Conservation (phyloP, 371 early-diverging fungal genomes). For the Mortierella sp. region DNA sequence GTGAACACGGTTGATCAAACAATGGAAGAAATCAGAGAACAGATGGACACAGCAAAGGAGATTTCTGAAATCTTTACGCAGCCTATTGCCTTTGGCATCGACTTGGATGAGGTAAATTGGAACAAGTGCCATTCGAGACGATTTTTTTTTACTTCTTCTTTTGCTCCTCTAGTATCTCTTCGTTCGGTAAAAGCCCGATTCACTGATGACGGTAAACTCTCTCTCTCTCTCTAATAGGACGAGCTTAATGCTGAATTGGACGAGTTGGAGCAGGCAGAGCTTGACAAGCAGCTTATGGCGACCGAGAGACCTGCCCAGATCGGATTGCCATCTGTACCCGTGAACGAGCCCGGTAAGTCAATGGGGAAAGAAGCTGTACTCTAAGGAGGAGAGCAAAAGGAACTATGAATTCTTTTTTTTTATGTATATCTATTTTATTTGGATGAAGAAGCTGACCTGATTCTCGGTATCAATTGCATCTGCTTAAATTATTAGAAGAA, state of each 20-base stretch:
- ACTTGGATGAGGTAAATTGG: slow-evolving; percentile 83
- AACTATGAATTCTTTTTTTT: neutral
- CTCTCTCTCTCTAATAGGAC: slow-evolving; percentile 59
- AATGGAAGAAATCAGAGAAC: slow-evolving; percentile 98
- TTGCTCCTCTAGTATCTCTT: neutral
- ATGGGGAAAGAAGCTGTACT: neutral
- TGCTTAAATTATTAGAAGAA: slow-evolving; percentile 58
- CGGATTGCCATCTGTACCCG: slow-evolving; percentile 68
- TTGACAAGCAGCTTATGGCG: slow-evolving; percentile 88
- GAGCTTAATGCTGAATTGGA: slow-evolving; percentile 94
- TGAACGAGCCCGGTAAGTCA: slow-evolving; percentile 72
- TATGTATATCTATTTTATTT: neutral
- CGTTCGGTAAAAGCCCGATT: neutral
- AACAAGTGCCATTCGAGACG: neutral
- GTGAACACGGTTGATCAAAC: slow-evolving; percentile 95
- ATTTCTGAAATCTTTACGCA: slow-evolving; percentile 94
- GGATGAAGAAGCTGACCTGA: too few relatives aligned
- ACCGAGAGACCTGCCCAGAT: slow-evolving; percentile 73
- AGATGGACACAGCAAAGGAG: slow-evolving; percentile 97
- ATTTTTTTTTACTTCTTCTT: neutral
- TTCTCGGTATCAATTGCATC: slow-evolving; percentile 29
- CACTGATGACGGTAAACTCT: neutral
- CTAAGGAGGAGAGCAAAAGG: too few relatives aligned
- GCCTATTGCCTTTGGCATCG: slow-evolving; percentile 87
- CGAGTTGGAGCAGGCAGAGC: slow-evolving; percentile 92